Percentiles rank a stretch among this genome's conserved stretches.
Evolutionary conservation across 2,329 filamentous ascomycete genomes (phyloP).

Genomic region (Neodidymelliopsis sp.): DNA sequence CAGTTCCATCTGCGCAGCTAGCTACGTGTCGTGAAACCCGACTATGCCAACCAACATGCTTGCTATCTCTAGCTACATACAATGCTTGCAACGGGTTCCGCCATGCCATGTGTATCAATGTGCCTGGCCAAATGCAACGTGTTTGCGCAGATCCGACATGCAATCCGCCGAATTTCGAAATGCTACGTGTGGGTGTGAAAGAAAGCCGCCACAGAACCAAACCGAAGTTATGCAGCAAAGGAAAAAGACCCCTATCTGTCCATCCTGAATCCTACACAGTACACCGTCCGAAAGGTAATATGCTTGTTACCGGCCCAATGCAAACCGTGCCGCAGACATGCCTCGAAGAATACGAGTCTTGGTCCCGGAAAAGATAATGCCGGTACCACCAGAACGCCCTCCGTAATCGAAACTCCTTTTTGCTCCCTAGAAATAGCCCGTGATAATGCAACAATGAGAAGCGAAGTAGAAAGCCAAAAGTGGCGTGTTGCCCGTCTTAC

Average conservation of each 20-base stretch:
- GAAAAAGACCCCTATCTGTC: constrained; percentile 12
- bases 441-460: constrained; percentile 20
- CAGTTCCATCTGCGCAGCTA: constrained; percentile 26
- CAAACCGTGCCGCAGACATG: constrained; percentile 16
- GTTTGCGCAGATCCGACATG: constrained; percentile 9
- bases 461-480: constrained; percentile 7
- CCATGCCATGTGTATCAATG: constrained; percentile 34
- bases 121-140: constrained; percentile 28
- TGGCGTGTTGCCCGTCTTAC: constrained; percentile 36
- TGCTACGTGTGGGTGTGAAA: constrained; percentile 15
- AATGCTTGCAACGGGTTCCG: constrained; percentile 23
- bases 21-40: constrained; percentile 36
- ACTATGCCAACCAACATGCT: constrained; percentile 11
- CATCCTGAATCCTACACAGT: constrained; percentile 13
- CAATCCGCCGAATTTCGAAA: constrained; percentile 8
- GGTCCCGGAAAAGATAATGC: constrained; percentile 14
- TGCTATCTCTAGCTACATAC: constrained; percentile 15
- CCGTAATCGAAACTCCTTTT: constrained; percentile 10
- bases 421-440: constrained; percentile 6
- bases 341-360: constrained; percentile 8
- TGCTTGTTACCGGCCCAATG: constrained; percentile 27
- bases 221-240: constrained; percentile 18
- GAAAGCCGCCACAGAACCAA: constrained; percentile 8
- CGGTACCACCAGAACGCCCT: background rate
- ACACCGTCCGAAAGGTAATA: constrained; percentile 23